phyloP scores from a whole-genome alignment of 1,284 basidiomycete species.

The Tremellales sp. region DNA sequence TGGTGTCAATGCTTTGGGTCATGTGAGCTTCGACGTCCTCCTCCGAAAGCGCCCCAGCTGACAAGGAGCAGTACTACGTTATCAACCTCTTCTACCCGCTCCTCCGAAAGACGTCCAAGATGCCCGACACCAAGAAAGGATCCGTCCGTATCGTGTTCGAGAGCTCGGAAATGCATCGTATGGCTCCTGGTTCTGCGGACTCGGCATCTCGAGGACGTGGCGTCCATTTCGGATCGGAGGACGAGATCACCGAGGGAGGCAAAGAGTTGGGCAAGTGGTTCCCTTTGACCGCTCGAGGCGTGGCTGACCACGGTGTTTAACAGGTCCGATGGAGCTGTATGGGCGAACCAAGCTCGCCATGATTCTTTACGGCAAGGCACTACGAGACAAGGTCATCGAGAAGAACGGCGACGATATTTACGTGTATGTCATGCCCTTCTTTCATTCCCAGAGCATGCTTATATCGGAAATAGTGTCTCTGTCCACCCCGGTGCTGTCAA shows the following conservation, averaged over 20 bases:
- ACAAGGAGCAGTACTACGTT: slow-evolving; percentile 52
- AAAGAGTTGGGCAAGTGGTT: no score
- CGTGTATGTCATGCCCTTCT: slow-evolving; percentile 20
- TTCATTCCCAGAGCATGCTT: background rate
- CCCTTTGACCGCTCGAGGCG: no score
- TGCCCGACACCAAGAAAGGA: slow-evolving; percentile 25
- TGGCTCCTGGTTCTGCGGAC: slow-evolving; percentile 39
- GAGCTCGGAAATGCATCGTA: slow-evolving; percentile 50
- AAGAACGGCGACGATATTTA: slow-evolving; percentile 45
- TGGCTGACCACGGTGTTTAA: no score
- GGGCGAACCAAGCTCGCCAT: slow-evolving; percentile 52
- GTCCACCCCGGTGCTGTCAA: slow-evolving; percentile 52
- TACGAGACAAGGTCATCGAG: slow-evolving; percentile 49
- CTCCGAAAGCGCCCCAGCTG: slow-evolving; percentile 8
- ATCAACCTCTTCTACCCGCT: slow-evolving; percentile 53
- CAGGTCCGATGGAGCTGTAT: slow-evolving; percentile 47
- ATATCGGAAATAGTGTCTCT: slow-evolving; percentile 24
- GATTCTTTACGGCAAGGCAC: slow-evolving; percentile 49
- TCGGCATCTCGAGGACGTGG: slow-evolving; percentile 25
- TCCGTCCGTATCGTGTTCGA: slow-evolving; percentile 51
- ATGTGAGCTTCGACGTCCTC: slow-evolving; percentile 8
- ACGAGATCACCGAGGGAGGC: slow-evolving; percentile 48
- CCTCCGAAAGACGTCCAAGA: slow-evolving; percentile 47
- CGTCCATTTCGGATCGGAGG: slow-evolving; percentile 46
- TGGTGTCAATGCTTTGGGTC: slow-evolving; percentile 14